Conservation (phyloP, 169 alveolate species). For the Plasmodium sp. region DNA sequence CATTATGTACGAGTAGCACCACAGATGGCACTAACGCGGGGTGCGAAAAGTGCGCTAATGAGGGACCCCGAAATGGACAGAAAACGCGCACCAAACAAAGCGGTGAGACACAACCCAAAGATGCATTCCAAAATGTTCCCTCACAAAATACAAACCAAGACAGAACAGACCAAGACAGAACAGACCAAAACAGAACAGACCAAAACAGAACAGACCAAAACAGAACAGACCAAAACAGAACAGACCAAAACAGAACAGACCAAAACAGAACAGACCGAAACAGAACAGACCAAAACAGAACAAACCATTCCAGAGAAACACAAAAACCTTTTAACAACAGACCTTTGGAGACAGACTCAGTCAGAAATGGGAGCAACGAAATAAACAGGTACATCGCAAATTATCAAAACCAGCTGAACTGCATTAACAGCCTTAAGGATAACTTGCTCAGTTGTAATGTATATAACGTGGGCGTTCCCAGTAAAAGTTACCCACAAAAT, state of each 20-base stretch:
- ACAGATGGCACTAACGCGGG: neutral
- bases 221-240: neutral
- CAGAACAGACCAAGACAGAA: neutral
- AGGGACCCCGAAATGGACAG: neutral
- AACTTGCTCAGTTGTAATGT: neutral
- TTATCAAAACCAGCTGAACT: conserved; percentile 13
- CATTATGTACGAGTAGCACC: neutral
- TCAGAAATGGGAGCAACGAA: neutral
- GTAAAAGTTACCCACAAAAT: neutral
- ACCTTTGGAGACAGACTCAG: neutral
- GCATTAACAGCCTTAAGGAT: neutral
- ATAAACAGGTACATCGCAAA: neutral
- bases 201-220: neutral
- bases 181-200: neutral
- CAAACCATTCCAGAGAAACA: conserved; percentile 7
- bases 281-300: neutral
- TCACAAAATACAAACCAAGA: conserved; percentile 2
- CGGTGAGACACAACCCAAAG: neutral
- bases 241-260: neutral
- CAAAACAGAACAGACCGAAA: neutral
- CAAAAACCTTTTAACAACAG: neutral
- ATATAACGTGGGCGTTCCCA: neutral
- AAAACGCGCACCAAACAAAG: neutral
- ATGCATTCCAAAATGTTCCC: neutral
- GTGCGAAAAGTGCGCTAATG: neutral